Conservation (phyloP, 805 yeast species). For the Grigorovia jiainica region DNA sequence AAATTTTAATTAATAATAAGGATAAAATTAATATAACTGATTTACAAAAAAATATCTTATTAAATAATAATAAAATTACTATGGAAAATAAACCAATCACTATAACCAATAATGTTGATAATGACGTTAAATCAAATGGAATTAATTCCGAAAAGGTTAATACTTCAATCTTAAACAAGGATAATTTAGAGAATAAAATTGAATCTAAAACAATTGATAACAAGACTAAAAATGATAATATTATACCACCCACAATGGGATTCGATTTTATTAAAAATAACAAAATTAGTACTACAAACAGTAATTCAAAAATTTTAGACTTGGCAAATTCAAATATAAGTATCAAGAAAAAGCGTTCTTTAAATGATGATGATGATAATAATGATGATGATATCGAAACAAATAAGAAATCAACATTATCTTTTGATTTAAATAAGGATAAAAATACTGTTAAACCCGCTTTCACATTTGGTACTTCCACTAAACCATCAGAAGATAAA, state of each 20-base stretch:
- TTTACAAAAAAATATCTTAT: slow-evolving; percentile 9
- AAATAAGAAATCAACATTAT: neutral
- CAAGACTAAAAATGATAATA: slow-evolving; percentile 3
- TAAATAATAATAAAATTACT: slow-evolving; percentile 6
- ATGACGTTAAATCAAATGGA: no score
- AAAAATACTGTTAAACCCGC: slow-evolving; percentile 7
- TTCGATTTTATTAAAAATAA: slow-evolving; percentile 24
- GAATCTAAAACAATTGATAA: neutral
- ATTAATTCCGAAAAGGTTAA: no score
- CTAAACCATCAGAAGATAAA: neutral
- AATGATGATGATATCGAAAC: neutral
- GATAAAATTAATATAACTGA: neutral
- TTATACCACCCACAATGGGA: slow-evolving; percentile 22
- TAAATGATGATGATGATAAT: neutral
- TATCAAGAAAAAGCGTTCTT: neutral
- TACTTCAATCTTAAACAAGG: no score
- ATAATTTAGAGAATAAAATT: neutral
- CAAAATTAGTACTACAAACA: slow-evolving; percentile 14
- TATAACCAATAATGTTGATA: no score
- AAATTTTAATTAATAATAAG: neutral
- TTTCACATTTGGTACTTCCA: slow-evolving; percentile 7
- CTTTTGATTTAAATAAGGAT: neutral
- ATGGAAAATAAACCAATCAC: neutral
- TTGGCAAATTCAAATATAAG: neutral
- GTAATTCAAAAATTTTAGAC: no score